phyloP scores from a whole-genome alignment of 352 stramenopile species.

The Phytophthora idaei region DNA sequence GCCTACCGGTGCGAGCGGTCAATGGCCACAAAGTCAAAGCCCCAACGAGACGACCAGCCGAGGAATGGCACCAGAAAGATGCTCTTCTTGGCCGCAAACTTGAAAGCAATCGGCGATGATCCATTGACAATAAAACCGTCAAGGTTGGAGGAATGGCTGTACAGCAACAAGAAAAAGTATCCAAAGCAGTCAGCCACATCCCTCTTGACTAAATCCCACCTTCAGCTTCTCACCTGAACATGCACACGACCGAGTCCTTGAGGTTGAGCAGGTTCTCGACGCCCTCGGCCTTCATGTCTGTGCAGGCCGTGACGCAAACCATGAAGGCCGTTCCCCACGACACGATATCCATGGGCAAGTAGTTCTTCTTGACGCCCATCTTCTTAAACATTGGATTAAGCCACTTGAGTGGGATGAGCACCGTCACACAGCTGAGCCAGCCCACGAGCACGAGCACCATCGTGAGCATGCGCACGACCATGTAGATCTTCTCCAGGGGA shows the following conservation, averaged over 20 bases:
- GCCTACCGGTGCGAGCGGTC: slow-evolving; percentile 72
- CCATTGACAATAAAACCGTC: slow-evolving; percentile 86
- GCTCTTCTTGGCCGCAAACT: slow-evolving; percentile 88
- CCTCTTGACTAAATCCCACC: background rate
- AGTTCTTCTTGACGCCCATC: slow-evolving; percentile 77
- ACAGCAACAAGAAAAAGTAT: slow-evolving; percentile 5
- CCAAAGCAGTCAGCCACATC: slow-evolving; percentile 5
- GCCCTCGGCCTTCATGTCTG: slow-evolving; percentile 56
- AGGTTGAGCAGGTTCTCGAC: slow-evolving; percentile 53
- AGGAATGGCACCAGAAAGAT: slow-evolving; percentile 82
- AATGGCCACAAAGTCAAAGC: slow-evolving; percentile 82
- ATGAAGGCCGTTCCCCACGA: slow-evolving; percentile 58
- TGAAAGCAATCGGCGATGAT: slow-evolving; percentile 70
- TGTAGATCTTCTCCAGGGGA: slow-evolving; percentile 64
- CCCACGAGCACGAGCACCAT: slow-evolving; percentile 73
- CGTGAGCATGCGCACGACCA: slow-evolving; percentile 68
- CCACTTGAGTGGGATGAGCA: slow-evolving; percentile 74
- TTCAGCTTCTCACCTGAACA: slow-evolving; percentile 68
- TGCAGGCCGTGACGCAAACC: slow-evolving; percentile 60
- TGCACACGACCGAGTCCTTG: slow-evolving; percentile 77
- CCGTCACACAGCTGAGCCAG: slow-evolving; percentile 71
- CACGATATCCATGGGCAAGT: slow-evolving; percentile 77
- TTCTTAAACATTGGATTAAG: slow-evolving; percentile 52
- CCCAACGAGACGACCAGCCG: slow-evolving; percentile 76
- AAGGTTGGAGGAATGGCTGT: slow-evolving; percentile 80